Evolutionary conservation across 495 filamentous ascomycete genomes (phyloP).

Genomic region (Aspergillus sclerotioniger): DNA sequence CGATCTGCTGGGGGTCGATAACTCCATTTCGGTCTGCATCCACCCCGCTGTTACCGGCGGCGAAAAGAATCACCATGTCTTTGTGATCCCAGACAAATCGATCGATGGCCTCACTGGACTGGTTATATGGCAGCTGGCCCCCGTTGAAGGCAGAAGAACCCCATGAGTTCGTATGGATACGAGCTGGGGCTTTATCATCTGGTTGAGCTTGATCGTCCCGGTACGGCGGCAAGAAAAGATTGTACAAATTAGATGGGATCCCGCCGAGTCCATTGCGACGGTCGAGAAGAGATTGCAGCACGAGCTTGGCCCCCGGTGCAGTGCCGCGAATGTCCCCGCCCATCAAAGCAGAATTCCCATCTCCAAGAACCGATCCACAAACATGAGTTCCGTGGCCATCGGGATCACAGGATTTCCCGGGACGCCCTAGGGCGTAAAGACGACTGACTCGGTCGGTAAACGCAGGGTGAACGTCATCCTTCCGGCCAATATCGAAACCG

Average conservation of each 20-base stretch:
- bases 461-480: background rate
- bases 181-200: background rate
- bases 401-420: background rate
- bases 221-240: background rate
- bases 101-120: background rate
- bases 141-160: background rate
- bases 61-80: constrained; percentile 6
- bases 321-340: background rate
- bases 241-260: constrained; percentile 1
- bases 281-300: constrained; percentile 3
- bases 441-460: constrained; percentile 2
- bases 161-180: constrained; percentile 12
- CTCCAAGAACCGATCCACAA: constrained; percentile 8
- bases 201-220: background rate
- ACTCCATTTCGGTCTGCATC: background rate
- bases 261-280: background rate
- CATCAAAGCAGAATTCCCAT: background rate
- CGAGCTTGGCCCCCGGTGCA: background rate
- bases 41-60: background rate
- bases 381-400: constrained; percentile 11
- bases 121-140: background rate
- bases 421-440: constrained; percentile 3
- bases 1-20: background rate
- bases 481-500: constrained; percentile 5
- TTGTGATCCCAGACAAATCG: constrained; percentile 8